Conservation (phyloP, 257 asterid genomes). For the Fraxinus pennsylvanica region DNA sequence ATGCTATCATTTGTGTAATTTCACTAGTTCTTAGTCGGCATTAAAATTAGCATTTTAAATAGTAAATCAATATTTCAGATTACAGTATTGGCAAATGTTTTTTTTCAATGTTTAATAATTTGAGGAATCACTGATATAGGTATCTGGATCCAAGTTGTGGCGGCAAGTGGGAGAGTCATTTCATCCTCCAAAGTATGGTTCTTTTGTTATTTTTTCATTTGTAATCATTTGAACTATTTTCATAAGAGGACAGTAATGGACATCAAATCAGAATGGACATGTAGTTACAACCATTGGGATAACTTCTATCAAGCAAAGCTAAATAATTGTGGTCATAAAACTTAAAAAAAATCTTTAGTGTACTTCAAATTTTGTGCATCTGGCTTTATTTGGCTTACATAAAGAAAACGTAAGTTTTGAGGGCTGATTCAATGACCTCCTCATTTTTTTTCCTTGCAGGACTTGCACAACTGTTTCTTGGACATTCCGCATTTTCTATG, state of each 20-base stretch:
- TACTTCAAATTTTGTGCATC: not conserved
- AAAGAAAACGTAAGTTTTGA: not conserved
- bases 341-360: no score
- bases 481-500: slow-evolving; percentile 94
- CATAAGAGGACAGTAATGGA: no score
- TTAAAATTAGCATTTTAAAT: not conserved
- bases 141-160: slow-evolving; percentile 93
- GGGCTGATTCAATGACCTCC: slow-evolving; percentile 7
- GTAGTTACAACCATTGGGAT: no score
- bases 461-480: slow-evolving; percentile 96
- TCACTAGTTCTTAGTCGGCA: not conserved
- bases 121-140: slow-evolving; percentile 48
- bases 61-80: slow-evolving; percentile 13
- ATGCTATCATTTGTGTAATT: no score
- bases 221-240: no score
- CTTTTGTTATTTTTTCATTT: not conserved
- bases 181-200: slow-evolving; percentile 90
- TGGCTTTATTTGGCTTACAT: not conserved
- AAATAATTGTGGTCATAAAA: no score
- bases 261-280: no score
- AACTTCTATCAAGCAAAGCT: no score
- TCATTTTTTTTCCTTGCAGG: slow-evolving; percentile 49
- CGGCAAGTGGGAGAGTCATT: slow-evolving; percentile 95
- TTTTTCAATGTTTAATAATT: slow-evolving; percentile 20
- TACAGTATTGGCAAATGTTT: not conserved